Evolutionary conservation across 2,329 filamentous ascomycete species (phyloP), one percentile per base, ranked within the genome.

Genomic region (Talaromyces piceae): DNA sequence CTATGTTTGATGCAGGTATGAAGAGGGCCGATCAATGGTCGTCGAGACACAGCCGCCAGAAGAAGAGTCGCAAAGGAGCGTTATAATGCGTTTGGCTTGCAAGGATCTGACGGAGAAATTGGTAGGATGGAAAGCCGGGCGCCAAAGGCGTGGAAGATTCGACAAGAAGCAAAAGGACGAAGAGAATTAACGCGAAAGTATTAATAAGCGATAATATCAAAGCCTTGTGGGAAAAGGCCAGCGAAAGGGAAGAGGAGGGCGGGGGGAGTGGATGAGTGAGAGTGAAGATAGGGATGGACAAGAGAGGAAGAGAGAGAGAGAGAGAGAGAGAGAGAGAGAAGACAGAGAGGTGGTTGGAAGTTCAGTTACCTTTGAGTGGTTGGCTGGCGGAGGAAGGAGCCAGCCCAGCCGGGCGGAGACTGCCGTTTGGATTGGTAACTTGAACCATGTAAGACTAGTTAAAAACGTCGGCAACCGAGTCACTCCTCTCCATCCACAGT

Each of bases 141-240:
- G 20, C 33, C 16, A 37, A 26, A 41, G 20, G 22, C 22, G 30
- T 11, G 22, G 30, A 16, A 18, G 41, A 30, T 20, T 41, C 30
- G 52, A 41, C 45, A 25, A 41, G 31, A 33, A 45, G 25, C 4
- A 30, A 20, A 37, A 43, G 47, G 47, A 41, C 33, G 41, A 54
- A 50, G 18, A 18, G 37, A 51, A 31, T 48, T 43, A 30, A 39
- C 50, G 44, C 33, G 41, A 30, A 49, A 39, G 37, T 49, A 54
- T 51, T 51, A 54, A 54, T 54, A 51, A 25, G 33, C 16, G 51
- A 31, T 53, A 51, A 45, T 54, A 54, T 51, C 45, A 54, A 54
- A 51, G 23, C 47, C 49, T 49, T 31, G 31, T 22, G 25, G 43
- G 26, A 31, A 31, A 41, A 39, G 28, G 52, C 47, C 25, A 37